Evolutionary conservation across 495 filamentous ascomycete genomes (phyloP), one percentile per base, ranked within the genome.

Genomic region (Articulospora tetracladia): DNA sequence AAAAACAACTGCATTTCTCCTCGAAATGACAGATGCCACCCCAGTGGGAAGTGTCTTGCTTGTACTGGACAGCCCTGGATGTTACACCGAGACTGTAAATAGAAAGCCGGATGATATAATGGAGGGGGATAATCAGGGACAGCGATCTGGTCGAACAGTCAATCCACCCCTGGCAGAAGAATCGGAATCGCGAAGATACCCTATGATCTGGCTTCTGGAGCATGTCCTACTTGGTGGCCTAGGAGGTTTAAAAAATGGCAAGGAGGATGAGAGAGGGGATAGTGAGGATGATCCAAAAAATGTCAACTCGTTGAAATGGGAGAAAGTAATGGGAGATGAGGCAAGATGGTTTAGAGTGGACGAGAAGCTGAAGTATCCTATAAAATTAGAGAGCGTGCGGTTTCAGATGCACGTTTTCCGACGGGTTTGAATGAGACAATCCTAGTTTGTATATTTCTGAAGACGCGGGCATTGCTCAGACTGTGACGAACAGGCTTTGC

Each of bases 171-270:
- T 11, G n/a, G 39, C 39, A 8, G 39, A 19, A 15, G 17, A 44
- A 17, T 13, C 51, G 22, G 77, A 79, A 49, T 80, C 84, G 61
- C 90, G 88, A 61, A 83, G 78, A 41, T 98, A 97, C 72, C 92
- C 92, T 0, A 98, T 98, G 92, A 85, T 87, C 64, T 97, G 92
- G 84, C 77, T 98, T 17, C 74, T 98, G 11, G 92, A 98, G 68
- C 85, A 92, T 70, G 88, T 90, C 1, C 66, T 98, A 15, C 73
- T 94, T 2, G 69, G 64, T 28, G 17, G 17, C 11, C 15, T 44
- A 3, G 30, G 30, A 32, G 30, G 30, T 32, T 6, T 13, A 13
- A 4, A 13, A 4, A 32, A 32, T 4, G 30, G 30, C 4, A 32
- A 32, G 30, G 30, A 32, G 13, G 30, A 32, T 6, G 30, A 32